phyloP scores from a whole-genome alignment of 1,284 basidiomycete genomes.

The Rhodotorula sp. region DNA sequence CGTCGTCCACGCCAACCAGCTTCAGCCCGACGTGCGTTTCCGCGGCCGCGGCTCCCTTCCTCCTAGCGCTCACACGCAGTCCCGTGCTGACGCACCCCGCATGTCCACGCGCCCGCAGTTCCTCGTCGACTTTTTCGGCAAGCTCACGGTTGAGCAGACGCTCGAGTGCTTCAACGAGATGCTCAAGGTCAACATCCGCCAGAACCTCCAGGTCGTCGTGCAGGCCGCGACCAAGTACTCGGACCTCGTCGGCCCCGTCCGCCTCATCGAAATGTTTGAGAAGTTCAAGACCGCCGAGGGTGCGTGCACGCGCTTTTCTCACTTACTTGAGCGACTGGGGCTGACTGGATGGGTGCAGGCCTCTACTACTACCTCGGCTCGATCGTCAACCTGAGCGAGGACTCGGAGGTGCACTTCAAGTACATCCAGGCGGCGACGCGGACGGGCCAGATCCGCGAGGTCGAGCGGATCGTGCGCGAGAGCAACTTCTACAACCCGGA shows the following conservation, averaged over 20 bases:
- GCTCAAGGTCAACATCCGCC: slow-evolving; percentile 94
- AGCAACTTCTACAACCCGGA: slow-evolving; percentile 98
- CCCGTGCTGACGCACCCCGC: background rate
- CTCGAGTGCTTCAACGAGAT: slow-evolving; percentile 96
- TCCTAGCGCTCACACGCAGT: background rate
- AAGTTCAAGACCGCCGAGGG: slow-evolving; percentile 97
- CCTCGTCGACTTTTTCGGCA: slow-evolving; percentile 97
- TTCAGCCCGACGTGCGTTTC: slow-evolving; percentile 73
- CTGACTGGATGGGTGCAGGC: slow-evolving; percentile 56
- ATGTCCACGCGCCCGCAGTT: slow-evolving; percentile 61
- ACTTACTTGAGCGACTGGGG: background rate
- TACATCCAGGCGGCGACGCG: slow-evolving; percentile 99
- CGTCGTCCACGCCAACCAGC: slow-evolving; percentile 86
- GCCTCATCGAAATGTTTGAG: slow-evolving; percentile 98
- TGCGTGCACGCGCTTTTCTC: slow-evolving; percentile 44
- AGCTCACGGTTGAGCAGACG: slow-evolving; percentile 97
- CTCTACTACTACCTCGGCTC: slow-evolving; percentile 98
- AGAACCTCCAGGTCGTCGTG: slow-evolving; percentile 94
- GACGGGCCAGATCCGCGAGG: slow-evolving; percentile 97
- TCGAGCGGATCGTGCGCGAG: slow-evolving; percentile 97
- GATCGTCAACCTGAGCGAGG: slow-evolving; percentile 93
- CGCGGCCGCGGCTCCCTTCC: too few species aligned
- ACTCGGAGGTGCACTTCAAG: slow-evolving; percentile 99
- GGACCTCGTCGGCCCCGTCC: slow-evolving; percentile 93
- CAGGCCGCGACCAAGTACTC: slow-evolving; percentile 99